phyloP scores from a whole-genome alignment of 441 rosid genomes.

The Erodium moschatum region DNA sequence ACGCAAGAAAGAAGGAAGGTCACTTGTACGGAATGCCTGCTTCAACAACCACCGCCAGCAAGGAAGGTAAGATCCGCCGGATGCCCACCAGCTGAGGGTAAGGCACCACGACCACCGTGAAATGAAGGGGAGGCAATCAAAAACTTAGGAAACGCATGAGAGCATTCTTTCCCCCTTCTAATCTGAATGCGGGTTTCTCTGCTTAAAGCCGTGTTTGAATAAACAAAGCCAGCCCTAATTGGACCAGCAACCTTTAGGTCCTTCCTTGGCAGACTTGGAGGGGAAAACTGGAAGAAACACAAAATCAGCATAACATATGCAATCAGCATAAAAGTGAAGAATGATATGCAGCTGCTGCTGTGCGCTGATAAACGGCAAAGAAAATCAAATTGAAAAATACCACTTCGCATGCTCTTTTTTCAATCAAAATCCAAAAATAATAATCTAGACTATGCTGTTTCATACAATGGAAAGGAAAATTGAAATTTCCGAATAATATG shows the following conservation, averaged over 20 bases:
- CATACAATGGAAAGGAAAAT: background rate
- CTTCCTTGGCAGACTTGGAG: conserved; percentile 12
- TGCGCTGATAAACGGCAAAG: background rate
- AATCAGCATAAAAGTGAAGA: background rate
- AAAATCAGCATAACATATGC: background rate
- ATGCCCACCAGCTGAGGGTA: conserved; percentile 44
- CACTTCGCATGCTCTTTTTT: background rate
- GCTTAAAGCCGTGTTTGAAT: conserved; percentile 30
- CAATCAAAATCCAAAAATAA: background rate
- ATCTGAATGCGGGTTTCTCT: conserved; percentile 18
- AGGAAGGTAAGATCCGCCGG: conserved; percentile 44
- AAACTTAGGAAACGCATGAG: conserved; percentile 23
- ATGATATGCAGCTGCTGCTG: background rate
- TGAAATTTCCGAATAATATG: background rate
- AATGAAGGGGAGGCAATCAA: conserved; percentile 40
- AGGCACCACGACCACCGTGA: conserved; percentile 43
- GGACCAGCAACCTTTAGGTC: conserved; percentile 25
- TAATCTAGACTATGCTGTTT: background rate
- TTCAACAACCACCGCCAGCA: conserved; percentile 37
- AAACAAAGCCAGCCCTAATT: conserved; percentile 24
- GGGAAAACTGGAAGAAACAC: conserved; percentile 7
- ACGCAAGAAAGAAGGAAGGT: conserved; percentile 11
- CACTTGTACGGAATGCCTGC: conserved; percentile 9
- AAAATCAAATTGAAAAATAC: background rate
- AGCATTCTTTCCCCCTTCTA: conserved; percentile 24